These are phyloP conservation scores for Cetraspora pellucida DNA, from an alignment of 192 early-diverging fungal genomes.

Conservation along the genomic window DNA sequence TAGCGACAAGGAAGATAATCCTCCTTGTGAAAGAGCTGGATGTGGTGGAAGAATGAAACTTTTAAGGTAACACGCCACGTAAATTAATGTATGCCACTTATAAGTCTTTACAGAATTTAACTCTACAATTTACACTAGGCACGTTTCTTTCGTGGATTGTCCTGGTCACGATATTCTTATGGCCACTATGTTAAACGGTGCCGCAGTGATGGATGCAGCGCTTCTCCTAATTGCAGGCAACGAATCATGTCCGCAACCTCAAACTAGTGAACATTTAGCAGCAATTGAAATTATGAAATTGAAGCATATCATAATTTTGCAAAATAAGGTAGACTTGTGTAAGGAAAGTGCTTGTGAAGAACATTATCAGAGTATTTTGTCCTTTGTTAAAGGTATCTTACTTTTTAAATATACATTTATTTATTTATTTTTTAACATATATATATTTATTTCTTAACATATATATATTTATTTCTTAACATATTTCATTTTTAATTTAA, in stretches of 20 bases:
- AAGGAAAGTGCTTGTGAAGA: slow-evolving; percentile 88
- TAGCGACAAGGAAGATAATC: slow-evolving; percentile 81
- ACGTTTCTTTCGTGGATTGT: slow-evolving; percentile 98
- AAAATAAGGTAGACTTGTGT: slow-evolving; percentile 99
- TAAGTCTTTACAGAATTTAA: not conserved
- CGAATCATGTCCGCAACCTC: slow-evolving; percentile 98
- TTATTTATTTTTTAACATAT: slow-evolving; percentile 15
- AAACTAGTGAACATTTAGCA: slow-evolving; percentile 97
- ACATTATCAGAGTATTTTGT: slow-evolving; percentile 88
- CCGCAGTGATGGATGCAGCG: slow-evolving; percentile 99
- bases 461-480: not conserved
- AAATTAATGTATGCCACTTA: not conserved
- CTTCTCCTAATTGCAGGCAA: slow-evolving; percentile 97
- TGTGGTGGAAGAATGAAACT: slow-evolving; percentile 88
- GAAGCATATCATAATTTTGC: slow-evolving; percentile 93
- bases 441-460: not conserved
- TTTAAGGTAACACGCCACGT: slow-evolving; percentile 53
- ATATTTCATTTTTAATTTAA: not conserved
- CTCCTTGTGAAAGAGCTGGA: slow-evolving; percentile 83
- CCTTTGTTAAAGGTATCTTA: slow-evolving; percentile 79
- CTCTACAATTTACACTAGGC: slow-evolving; percentile 52
- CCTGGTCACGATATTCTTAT: slow-evolving; percentile 99
- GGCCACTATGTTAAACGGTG: slow-evolving; percentile 99
- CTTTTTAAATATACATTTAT: not conserved
- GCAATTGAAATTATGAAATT: slow-evolving; percentile 99